phyloP scores from a whole-genome alignment of 2,329 filamentous ascomycete species.

The Cercospora zeina region DNA sequence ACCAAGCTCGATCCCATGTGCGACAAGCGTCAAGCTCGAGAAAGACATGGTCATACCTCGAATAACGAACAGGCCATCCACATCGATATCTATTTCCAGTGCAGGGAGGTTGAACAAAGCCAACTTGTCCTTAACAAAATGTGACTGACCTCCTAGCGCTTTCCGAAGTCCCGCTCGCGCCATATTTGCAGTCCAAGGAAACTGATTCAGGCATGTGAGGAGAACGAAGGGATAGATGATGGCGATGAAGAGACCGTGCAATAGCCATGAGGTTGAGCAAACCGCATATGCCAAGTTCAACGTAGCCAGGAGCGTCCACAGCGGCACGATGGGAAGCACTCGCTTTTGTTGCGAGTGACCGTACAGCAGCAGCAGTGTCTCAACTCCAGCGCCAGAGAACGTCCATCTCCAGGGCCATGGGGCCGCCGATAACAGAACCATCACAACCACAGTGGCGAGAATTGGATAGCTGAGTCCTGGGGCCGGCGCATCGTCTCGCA shows the following conservation, averaged over 20 bases:
- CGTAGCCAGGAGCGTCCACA: constrained; percentile 52
- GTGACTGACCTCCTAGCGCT: constrained; percentile 46
- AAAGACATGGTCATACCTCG: constrained; percentile 56
- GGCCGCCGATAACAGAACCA: constrained; percentile 23
- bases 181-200: constrained; percentile 43
- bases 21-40: constrained; percentile 52
- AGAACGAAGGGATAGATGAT: constrained; percentile 48
- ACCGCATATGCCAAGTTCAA: constrained; percentile 52
- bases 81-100: constrained; percentile 57
- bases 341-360: constrained; percentile 38
- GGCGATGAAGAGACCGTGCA: constrained; percentile 48
- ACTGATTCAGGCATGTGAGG: constrained; percentile 52
- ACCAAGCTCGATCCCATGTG: constrained; percentile 56
- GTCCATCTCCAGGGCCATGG: constrained; percentile 35
- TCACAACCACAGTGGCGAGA: constrained; percentile 22
- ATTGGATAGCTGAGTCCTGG: constrained; percentile 15
- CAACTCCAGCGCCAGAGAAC: constrained; percentile 34
- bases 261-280: constrained; percentile 55
- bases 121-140: constrained; percentile 56
- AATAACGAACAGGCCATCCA: constrained; percentile 55
- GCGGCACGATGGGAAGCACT: constrained; percentile 47
- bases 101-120: constrained; percentile 54
- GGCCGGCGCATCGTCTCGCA: constrained; percentile 11
- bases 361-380: constrained; percentile 33
- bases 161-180: constrained; percentile 42